A percentile compares a stretch with the other conserved stretches of the same genome.
Evolutionary conservation across 352 stramenopile species (phyloP).

Genomic region (Halophytophthora polymorphica): DNA sequence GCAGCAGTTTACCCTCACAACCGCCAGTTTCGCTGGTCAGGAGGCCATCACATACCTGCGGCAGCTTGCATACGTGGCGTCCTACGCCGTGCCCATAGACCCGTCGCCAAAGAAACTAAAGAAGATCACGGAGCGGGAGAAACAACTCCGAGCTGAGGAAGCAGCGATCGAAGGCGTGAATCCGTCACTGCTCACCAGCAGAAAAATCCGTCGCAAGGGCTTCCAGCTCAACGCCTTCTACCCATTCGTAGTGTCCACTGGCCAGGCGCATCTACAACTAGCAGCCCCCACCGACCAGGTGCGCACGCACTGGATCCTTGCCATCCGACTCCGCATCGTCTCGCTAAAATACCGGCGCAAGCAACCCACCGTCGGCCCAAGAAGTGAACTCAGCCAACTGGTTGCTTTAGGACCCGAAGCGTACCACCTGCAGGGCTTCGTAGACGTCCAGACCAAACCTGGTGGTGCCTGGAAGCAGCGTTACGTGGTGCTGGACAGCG

Average conservation of each 20-base stretch:
- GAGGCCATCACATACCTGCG: constrained; percentile 55
- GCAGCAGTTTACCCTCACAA: constrained; percentile 69
- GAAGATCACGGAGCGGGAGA: constrained; percentile 27
- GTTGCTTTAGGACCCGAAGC: background rate
- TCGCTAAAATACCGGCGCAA: constrained; percentile 62
- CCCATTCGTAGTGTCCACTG: constrained; percentile 59
- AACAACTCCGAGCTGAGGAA: constrained; percentile 24
- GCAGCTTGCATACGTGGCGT: constrained; percentile 29
- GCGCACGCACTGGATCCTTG: constrained; percentile 57
- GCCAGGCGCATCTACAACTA: constrained; percentile 47
- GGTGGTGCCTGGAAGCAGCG: constrained; percentile 49
- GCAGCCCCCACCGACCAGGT: constrained; percentile 40
- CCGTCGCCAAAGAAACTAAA: constrained; percentile 31
- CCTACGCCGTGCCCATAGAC: constrained; percentile 37
- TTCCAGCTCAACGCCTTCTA: constrained; percentile 30
- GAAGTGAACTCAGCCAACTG: constrained; percentile 6
- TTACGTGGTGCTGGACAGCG: constrained; percentile 64
- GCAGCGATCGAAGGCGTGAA: constrained; percentile 15
- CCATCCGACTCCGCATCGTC: constrained; percentile 66
- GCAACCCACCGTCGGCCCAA: constrained; percentile 7
- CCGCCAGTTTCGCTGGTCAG: constrained; percentile 49
- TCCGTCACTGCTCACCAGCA: background rate
- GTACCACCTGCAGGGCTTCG: constrained; percentile 46
- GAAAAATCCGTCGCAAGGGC: constrained; percentile 10
- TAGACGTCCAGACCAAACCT: constrained; percentile 51